Conservation (phyloP, 495 filamentous ascomycete species). For the Hypoxylon lienhwacheense region DNA sequence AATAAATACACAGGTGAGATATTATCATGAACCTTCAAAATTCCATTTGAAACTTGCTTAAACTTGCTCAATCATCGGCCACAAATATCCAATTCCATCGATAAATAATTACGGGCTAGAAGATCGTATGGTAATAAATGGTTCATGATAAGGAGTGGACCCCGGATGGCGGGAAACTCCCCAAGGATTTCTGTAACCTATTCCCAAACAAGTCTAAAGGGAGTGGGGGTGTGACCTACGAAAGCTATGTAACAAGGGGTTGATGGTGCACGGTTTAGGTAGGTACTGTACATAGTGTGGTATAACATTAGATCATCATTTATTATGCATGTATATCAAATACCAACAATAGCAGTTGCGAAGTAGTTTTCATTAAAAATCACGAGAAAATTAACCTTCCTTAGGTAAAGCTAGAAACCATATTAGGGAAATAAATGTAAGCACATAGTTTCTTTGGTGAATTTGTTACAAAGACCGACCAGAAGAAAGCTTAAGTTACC, state of each 20-base stretch:
- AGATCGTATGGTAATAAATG: conserved; percentile 16
- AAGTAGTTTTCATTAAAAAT: too few species aligned
- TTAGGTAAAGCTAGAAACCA: too few species aligned
- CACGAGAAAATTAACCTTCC: too few species aligned
- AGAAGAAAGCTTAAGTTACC: too few species aligned
- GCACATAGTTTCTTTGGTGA: too few species aligned
- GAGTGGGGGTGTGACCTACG: neutral
- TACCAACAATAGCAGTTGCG: too few species aligned
- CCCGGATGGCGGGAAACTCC: neutral
- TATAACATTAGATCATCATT: neutral
- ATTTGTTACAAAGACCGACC: too few species aligned
- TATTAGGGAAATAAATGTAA: too few species aligned
- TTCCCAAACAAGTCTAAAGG: conserved; percentile 9
- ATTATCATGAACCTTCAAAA: conserved; percentile 4
- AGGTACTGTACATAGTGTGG: too few species aligned
- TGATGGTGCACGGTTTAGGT: conserved; percentile 7
- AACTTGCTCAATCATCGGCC: conserved; percentile 34
- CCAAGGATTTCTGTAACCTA: conserved; percentile 14
- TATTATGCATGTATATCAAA: neutral
- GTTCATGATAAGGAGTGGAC: neutral
- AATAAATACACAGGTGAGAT: neutral
- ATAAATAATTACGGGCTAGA: too few species aligned
- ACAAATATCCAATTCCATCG: conserved; percentile 19
- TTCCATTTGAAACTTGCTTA: conserved; percentile 33
- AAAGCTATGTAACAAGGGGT: neutral